A percentile compares a stretch with the other conserved stretches of the same genome.
phyloP scores from a whole-genome alignment of 2,329 filamentous ascomycete genomes.

The Alternaria solani region DNA sequence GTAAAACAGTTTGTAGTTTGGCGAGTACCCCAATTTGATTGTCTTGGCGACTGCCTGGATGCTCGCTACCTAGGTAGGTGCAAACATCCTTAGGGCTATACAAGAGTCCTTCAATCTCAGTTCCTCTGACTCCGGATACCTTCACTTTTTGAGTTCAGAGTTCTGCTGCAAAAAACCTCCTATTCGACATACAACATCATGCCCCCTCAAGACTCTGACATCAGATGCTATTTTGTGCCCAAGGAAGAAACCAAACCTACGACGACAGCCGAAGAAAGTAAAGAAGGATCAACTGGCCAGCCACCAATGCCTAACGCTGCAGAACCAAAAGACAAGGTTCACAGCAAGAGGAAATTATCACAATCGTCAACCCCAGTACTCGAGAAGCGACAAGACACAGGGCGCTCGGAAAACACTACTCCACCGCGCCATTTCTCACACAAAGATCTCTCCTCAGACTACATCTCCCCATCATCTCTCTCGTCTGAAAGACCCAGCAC shows the following conservation, averaged over 20 bases:
- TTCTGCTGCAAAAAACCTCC: not conserved
- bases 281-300: not conserved
- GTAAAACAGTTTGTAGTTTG: not conserved
- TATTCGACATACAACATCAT: not conserved
- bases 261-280: not conserved
- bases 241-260: not conserved
- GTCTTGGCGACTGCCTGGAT: slow-evolving; percentile 5
- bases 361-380: not conserved
- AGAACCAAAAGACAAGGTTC: not conserved
- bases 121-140: not conserved
- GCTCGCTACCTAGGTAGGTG: not conserved
- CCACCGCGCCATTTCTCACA: slow-evolving; percentile 16
- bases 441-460: slow-evolving; percentile 14
- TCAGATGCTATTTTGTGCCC: slow-evolving; percentile 9
- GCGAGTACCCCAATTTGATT: not conserved
- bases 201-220: not conserved
- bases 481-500: not conserved
- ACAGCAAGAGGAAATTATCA: slow-evolving; percentile 7
- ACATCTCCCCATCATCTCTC: not conserved
- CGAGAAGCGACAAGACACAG: slow-evolving; percentile 9
- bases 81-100: not conserved
- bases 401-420: not conserved
- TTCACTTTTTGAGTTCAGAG: not conserved
- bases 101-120: not conserved
- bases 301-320: not conserved